Evolutionary conservation across 1,284 basidiomycete species (phyloP), one percentile per base, ranked within the genome.

Genomic region (Kwoniella shivajii): DNA sequence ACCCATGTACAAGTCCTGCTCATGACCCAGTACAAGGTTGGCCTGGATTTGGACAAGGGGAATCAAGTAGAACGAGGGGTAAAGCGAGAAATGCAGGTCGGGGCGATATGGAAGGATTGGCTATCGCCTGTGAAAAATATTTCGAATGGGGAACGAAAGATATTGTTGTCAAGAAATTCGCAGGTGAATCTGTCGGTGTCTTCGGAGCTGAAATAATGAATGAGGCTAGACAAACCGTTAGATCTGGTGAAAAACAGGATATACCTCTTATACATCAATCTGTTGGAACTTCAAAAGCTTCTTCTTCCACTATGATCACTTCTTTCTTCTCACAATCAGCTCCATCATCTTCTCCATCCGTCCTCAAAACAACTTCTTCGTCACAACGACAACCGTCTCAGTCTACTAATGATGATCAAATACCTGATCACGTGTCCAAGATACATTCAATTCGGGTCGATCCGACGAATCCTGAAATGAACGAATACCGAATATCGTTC

Each of bases 91-190:
- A 70, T 44, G 59, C 59, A 10, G 75, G 75, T 1, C 47, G 73
- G 36, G 74, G 75, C 1, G 71, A 88, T 68, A 77, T 92, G 0
- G 85, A 84, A 22, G 84, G 83, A 54, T 82, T 92, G 18, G 89
- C 90, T 0, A 82, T 79, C 4, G 80, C 86, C 1, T 93, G 90
- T 77, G 91, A 94, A 73, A 81, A 85, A 47, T 89, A 87, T 69
- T 94, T 94, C 64, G 91, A 93, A 69, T 94, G 91, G 91, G 91
- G 90, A 0, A 86, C 89, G 42, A 85, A 82, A 61, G 87, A 90
- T 5, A 58, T 72, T 3, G 75, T 78, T 3, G 65, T 58, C 34
- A 75, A 68, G 59, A 69, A 70, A 54, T 76, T 79, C 50, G 69
- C 67, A 24, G 58, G 68, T 4, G 69, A 71, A 56, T 52, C 56